These are phyloP conservation scores for Discostella stelligera DNA, from an alignment of 352 stramenopile species.

Conservation along the genomic window DNA sequence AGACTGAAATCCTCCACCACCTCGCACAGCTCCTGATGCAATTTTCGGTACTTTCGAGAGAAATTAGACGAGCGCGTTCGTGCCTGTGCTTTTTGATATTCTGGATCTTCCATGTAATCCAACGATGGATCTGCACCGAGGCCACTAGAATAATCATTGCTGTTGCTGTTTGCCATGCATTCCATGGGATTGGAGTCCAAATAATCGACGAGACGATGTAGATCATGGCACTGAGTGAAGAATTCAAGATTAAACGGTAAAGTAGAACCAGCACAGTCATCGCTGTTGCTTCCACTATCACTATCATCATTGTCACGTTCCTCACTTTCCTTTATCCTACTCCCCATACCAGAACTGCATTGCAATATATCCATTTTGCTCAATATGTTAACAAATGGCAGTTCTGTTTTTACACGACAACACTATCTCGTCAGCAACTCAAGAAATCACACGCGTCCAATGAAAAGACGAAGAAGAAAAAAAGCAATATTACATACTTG, in stretches of 20 bases:
- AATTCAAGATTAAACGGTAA: constrained; percentile 79
- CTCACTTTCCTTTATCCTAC: constrained; percentile 3
- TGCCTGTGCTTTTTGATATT: constrained; percentile 63
- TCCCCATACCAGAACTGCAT: not conserved
- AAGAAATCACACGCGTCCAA: not conserved
- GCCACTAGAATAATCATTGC: not conserved
- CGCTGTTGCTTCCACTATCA: constrained; percentile 38
- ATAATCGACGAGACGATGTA: constrained; percentile 73
- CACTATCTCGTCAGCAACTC: not conserved
- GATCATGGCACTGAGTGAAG: constrained; percentile 80
- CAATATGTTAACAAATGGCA: constrained; percentile 89
- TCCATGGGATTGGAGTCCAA: constrained; percentile 58
- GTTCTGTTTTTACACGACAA: constrained; percentile 69
- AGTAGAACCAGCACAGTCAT: constrained; percentile 29
- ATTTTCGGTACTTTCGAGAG: constrained; percentile 59
- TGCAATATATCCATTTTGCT: constrained; percentile 84
- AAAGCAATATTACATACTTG: constrained; percentile 6
- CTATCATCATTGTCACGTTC: constrained; percentile 26
- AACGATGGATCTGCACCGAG: constrained; percentile 39
- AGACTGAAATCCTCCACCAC: constrained; percentile 82
- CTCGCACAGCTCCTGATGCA: constrained; percentile 78
- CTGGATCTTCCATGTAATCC: constrained; percentile 62
- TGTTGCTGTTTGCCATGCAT: constrained; percentile 14
- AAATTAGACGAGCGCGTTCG: constrained; percentile 57
- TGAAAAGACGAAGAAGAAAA: not conserved